A percentile compares a stretch with the other conserved stretches of the same genome.
phyloP scores from a whole-genome alignment of 768 basidiomycete genomes.

The Cystofilobasidium macerans region DNA sequence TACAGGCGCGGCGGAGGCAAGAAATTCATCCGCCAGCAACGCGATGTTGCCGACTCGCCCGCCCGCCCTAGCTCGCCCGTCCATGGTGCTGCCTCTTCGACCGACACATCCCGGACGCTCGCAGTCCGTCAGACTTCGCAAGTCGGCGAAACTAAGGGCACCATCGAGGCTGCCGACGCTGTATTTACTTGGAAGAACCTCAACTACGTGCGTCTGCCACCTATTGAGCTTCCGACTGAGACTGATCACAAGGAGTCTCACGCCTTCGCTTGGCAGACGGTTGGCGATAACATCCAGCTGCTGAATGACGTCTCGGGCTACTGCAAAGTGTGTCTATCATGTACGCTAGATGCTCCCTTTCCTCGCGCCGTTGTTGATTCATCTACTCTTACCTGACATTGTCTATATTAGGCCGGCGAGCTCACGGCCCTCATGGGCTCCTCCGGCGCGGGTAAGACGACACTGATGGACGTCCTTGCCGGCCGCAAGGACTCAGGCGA shows the following conservation, averaged over 20 bases:
- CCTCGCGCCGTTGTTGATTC: slow-evolving; percentile 30
- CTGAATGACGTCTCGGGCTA: slow-evolving; percentile 10
- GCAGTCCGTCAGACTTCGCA: neutral
- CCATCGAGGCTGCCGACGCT: neutral
- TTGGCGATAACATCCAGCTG: slow-evolving; percentile 23
- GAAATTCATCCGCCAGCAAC: slow-evolving; percentile 24
- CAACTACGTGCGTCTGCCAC: neutral
- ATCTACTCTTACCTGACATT: slow-evolving; percentile 41
- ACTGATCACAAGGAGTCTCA: too few species aligned
- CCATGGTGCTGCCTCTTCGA: neutral
- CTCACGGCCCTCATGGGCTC: slow-evolving; percentile 42
- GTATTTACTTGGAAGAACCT: slow-evolving; percentile 15
- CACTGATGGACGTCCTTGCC: slow-evolving; percentile 37
- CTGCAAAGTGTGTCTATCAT: slow-evolving; percentile 23
- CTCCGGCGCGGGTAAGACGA: slow-evolving; percentile 38
- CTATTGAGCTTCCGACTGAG: too few species aligned
- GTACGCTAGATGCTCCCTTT: slow-evolving; percentile 34
- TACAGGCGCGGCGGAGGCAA: slow-evolving; percentile 34
- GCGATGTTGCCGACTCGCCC: too few species aligned
- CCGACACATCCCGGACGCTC: neutral
- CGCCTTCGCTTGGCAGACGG: slow-evolving; percentile 5
- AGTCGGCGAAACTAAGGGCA: neutral
- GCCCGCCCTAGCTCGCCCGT: too few species aligned
- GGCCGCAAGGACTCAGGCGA: slow-evolving; percentile 29
- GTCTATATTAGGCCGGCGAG: slow-evolving; percentile 36